Evolutionary conservation across 495 filamentous ascomycete species (phyloP), one percentile per base, ranked within the genome.

Genomic region (Gamarada debralockiae): DNA sequence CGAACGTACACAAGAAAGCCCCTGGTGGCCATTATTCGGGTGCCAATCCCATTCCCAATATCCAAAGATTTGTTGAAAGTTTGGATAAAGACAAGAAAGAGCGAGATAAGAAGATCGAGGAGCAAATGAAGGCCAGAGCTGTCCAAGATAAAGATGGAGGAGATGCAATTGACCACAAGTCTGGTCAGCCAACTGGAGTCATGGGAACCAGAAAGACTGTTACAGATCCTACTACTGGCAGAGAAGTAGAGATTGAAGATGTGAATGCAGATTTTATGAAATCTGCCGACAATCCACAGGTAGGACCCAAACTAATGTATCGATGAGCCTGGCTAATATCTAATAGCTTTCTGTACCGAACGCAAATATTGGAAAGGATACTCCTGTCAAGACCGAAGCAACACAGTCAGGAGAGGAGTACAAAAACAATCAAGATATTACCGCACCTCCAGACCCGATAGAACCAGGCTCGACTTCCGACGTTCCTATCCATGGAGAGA

Each of bases 401-500:
- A 64, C 64, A 79, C 2, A 74, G 45, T 73, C 83, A 0, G 77
- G 82, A 10, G 73, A 81, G 29, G 85, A 92, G 56, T 97, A 97
- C 68, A 85, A 84, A 54, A 59, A 85, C 48, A 87, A 81, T 6
- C 92, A 97, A 66, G 92, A 97, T 63, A 71, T 93, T 50, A 96
- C 92, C 3, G 87, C 92, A 2, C 92, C 92, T 5, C 92, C 91
- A 0, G 92, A 95, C 58, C 92, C 92, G 5, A 69, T 96, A 21
- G 84, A 80, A 9, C 72, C 82, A 49, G 85, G 88, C 12, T 79
- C 84, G 25, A 96, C 92, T 1, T 89, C 87, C 8, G 92, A 97
- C 67, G 89, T 97, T 6, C 92, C 92, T 14, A 95, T 97, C 59
- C 90, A 89, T 65, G 91, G 91, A 50, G 92, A 96, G 62, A 95